Percentiles rank a stretch among this genome's conserved stretches.
Conservation (phyloP, 1,284 basidiomycete genomes). For the Ganoderma sp. region DNA sequence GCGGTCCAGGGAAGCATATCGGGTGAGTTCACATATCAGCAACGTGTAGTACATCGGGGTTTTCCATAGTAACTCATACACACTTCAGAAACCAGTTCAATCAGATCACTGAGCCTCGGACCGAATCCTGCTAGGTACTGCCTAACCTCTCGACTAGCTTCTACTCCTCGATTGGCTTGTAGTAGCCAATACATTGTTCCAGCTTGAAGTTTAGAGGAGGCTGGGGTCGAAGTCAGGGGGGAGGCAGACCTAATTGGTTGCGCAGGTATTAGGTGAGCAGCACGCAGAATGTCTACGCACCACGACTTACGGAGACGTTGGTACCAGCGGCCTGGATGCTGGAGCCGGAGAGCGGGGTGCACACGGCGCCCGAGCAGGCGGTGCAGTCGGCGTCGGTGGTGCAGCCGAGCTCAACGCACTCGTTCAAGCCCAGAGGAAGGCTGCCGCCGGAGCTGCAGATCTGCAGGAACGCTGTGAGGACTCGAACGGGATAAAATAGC, state of each 20-base stretch:
- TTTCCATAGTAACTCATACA: not conserved
- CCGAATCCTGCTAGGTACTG: not conserved
- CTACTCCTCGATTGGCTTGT: not conserved
- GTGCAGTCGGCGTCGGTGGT: conserved; percentile 6
- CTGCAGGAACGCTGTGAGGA: not conserved
- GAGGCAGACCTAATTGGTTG: not conserved
- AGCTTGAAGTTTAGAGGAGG: not conserved
- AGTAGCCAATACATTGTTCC: not conserved
- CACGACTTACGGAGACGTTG: not conserved
- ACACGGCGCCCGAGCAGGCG: conserved; percentile 6
- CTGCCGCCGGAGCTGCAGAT: conserved; percentile 3
- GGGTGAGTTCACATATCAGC: not conserved
- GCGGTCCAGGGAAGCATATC: not conserved
- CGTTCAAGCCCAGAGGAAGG: conserved; percentile 7
- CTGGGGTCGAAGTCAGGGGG: conserved; percentile 5
- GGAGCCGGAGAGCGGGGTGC: not conserved
- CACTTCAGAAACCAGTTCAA: not conserved
- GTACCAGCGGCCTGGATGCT: not conserved
- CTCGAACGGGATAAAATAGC: too few relatives aligned
- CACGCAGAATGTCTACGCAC: too few relatives aligned
- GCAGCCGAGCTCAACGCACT: conserved; percentile 12
- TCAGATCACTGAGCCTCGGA: not conserved
- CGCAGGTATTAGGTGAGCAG: not conserved
- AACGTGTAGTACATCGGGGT: not conserved
- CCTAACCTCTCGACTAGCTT: not conserved